Evolutionary conservation across 164 flowering plant genomes (phyloP).

Genomic region (Umbilicus rupestris): DNA sequence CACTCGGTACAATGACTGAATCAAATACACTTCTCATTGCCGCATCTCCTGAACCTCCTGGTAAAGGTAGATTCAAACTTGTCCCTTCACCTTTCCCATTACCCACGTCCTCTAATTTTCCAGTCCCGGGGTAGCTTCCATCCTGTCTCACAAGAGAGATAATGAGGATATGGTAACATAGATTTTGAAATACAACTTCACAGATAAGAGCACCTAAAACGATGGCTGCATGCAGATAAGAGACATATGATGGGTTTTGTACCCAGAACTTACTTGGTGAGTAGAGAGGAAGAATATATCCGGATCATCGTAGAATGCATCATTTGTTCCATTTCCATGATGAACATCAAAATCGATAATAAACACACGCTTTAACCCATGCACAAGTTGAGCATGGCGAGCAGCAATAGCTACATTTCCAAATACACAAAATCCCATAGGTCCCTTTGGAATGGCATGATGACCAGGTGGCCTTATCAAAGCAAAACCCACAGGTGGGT

Average conservation of each 20-base stretch:
- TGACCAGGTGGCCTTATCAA: constrained; percentile 94
- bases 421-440: constrained; percentile 97
- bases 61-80: constrained; percentile 79
- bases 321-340: constrained; percentile 97
- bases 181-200: not conserved
- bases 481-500: constrained; percentile 82
- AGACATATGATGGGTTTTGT: not conserved
- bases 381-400: constrained; percentile 80
- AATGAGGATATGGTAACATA: not conserved
- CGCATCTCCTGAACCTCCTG: constrained; percentile 92
- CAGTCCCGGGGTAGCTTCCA: constrained; percentile 99
- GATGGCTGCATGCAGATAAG: not conserved
- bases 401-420: constrained; percentile 96
- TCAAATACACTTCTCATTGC: constrained; percentile 81
- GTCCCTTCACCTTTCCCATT: constrained; percentile 77
- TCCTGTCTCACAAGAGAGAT: constrained; percentile 31
- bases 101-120: constrained; percentile 72
- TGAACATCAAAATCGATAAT: constrained; percentile 97
- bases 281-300: constrained; percentile 88
- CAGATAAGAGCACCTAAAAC: not conserved
- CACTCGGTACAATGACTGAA: constrained; percentile 77
- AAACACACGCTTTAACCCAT: constrained; percentile 75
- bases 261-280: constrained; percentile 54
- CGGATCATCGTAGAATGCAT: constrained; percentile 89
- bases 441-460: constrained; percentile 92